Percentiles rank a stretch among this genome's conserved stretches.
These are phyloP conservation scores for Aspergillus sp. DNA, from an alignment of 2,329 filamentous ascomycete species.

Conservation along the genomic window DNA sequence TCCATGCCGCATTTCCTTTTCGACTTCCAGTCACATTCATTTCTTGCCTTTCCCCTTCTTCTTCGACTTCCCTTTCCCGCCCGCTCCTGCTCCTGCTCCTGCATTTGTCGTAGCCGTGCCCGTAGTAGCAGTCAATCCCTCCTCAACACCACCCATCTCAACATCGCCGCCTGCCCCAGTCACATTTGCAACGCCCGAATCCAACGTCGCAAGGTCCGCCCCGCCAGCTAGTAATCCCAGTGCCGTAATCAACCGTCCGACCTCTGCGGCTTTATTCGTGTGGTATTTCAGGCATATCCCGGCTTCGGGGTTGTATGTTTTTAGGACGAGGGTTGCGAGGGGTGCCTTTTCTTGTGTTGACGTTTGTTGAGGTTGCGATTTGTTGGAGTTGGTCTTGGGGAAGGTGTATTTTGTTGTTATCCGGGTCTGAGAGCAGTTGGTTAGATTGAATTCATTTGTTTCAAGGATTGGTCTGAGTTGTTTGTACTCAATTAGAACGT, in stretches of 20 bases:
- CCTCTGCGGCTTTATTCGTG: constrained; percentile 88
- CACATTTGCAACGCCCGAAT: constrained; percentile 30
- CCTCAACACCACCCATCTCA: constrained; percentile 19
- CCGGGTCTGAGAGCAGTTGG: constrained; percentile 63
- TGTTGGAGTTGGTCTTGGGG: constrained; percentile 30
- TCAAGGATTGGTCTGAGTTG: not conserved
- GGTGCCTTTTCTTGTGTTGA: constrained; percentile 16
- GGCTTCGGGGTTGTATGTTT: constrained; percentile 81
- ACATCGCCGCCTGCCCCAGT: not conserved
- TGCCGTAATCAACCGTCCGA: constrained; percentile 74
- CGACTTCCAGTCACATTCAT: constrained; percentile 40
- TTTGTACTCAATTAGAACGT: constrained; percentile 37
- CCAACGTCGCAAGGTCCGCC: constrained; percentile 65
- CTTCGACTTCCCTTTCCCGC: constrained; percentile 36
- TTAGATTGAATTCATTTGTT: constrained; percentile 5
- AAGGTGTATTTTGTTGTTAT: constrained; percentile 93
- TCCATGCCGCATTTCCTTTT: not conserved
- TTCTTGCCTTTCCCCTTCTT: constrained; percentile 73
- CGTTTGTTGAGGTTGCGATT: constrained; percentile 30
- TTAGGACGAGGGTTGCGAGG: constrained; percentile 75
- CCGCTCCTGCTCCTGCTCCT: constrained; percentile 24
- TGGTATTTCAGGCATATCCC: constrained; percentile 87
- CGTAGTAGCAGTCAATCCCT: constrained; percentile 29
- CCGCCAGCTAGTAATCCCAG: constrained; percentile 72
- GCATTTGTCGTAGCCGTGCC: constrained; percentile 22